Base-by-base conservation (phyloP, 495 filamentous ascomycete species). In the Neurospora cerealis region DNA sequence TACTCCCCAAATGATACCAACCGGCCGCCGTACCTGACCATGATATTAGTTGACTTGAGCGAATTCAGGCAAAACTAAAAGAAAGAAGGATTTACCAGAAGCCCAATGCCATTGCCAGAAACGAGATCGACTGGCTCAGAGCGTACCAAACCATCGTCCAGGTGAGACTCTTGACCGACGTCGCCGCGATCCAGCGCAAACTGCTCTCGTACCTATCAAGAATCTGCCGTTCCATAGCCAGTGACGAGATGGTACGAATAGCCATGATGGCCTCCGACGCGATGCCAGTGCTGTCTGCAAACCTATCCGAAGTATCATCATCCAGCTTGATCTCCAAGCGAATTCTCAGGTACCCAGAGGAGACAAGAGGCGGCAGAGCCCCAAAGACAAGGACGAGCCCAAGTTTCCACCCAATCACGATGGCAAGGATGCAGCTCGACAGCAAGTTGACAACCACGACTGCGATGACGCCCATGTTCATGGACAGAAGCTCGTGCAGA, bases 401-500 rank as follows among this genome's bases (percentile, higher is more conserved):
- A 28, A 90, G 79, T 70, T 88, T 88, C 86, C 87, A 89, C 13
- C 86, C 87, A 41, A 85, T 81, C 39, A 80, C 79, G 62, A 87
- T 83, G 21, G 86, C 81, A 72, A 89, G 82, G 40, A 82, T 78
- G 46, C 84, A 77, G 69, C 81, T 82, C 24, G 83, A 84, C 19
- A 86, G 70, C 34, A 89, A 66, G 60, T 82, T 86, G 71, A 87
- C 81, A 36, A 85, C 71, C 48, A 85, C 81, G 42, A 84, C 81
- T 73, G 84, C 80, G 4, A 86, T 78, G 77, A 85, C 77, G 38
- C 80, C 83, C 75, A 87, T 82, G 71, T 88, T 88, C 37, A 81
- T 76, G 19, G 88, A 86, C 21, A 91, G 77, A 4, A 92, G 81
- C 70, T 91, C 88, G 75, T 92, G 86, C 0, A 93, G 74, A 24